These are phyloP conservation scores for Russula sp. DNA, from an alignment of 768 basidiomycete species.

Conservation along the genomic window DNA sequence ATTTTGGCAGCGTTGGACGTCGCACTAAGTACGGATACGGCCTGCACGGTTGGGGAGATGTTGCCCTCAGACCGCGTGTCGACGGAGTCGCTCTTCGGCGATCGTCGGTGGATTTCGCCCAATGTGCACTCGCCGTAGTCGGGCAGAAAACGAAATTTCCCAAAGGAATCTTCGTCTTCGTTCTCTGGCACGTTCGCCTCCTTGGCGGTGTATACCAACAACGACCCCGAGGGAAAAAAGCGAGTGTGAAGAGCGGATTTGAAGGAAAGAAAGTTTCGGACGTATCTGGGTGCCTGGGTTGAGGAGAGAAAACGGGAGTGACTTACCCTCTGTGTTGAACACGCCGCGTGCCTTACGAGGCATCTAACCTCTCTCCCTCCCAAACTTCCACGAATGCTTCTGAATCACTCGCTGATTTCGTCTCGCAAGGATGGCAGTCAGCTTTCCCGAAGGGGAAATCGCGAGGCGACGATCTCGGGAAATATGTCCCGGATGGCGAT, in stretches of 20 bases:
- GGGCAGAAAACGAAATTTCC: conserved; percentile 27
- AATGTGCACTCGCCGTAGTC: conserved; percentile 26
- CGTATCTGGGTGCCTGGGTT: not conserved
- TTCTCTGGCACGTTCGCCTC: conserved; percentile 27
- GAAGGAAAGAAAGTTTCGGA: not conserved
- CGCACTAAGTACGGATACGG: conserved; percentile 1
- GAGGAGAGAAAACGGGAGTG: not conserved
- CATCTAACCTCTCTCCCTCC: conserved; percentile 30
- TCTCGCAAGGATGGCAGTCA: conserved; percentile 33
- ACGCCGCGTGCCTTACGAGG: conserved; percentile 33
- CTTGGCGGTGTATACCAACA: conserved; percentile 29
- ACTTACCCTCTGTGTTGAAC: conserved; percentile 35
- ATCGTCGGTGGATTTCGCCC: conserved; percentile 26
- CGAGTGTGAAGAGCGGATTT: conserved; percentile 26
- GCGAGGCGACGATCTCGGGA: conserved; percentile 28
- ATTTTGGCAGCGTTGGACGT: not conserved
- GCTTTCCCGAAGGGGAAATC: conserved; percentile 32
- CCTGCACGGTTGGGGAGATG: conserved; percentile 1
- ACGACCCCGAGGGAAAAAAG: conserved; percentile 27
- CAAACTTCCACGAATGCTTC: conserved; percentile 36
- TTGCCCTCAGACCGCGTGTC: not conserved
- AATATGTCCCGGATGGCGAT: conserved; percentile 28
- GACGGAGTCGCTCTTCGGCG: not conserved
- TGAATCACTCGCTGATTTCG: conserved; percentile 22
- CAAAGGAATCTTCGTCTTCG: conserved; percentile 16